These are phyloP conservation scores for Phyllosticta paracitricarpa DNA, from an alignment of 2,329 filamentous ascomycete genomes.

Conservation along the genomic window DNA sequence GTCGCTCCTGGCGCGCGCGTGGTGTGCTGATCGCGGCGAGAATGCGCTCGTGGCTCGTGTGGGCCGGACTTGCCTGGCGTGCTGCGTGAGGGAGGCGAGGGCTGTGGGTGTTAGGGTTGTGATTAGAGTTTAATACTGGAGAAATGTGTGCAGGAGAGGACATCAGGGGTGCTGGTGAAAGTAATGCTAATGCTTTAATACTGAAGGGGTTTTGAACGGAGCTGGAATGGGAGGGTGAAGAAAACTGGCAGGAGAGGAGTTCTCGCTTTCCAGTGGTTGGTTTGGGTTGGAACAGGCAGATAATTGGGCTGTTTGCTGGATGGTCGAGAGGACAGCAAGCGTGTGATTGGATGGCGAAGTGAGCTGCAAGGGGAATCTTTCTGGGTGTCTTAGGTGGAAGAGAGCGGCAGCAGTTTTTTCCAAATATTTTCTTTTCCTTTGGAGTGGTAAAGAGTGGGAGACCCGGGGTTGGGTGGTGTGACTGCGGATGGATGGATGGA, in stretches of 20 bases:
- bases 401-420: not conserved
- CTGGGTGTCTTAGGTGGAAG: too few relatives aligned
- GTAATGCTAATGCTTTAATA: not conserved
- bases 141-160: not conserved
- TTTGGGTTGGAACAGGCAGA: too few relatives aligned
- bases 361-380: too few relatives aligned
- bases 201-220: too few relatives aligned
- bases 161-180: not conserved
- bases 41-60: slow-evolving; percentile 61
- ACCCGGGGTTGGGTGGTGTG: not conserved
- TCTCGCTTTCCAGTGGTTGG: too few relatives aligned
- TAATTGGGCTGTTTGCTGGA: too few relatives aligned
- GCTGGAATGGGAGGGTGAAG: too few relatives aligned
- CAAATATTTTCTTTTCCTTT: not conserved
- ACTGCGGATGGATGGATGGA: not conserved
- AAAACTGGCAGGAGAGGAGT: too few relatives aligned
- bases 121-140: slow-evolving; percentile 45
- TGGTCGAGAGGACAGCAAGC: too few relatives aligned
- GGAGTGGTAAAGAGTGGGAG: too few relatives aligned
- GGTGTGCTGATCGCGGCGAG: slow-evolving; percentile 65
- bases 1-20: slow-evolving; percentile 60
- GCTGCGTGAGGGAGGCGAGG: slow-evolving; percentile 64
- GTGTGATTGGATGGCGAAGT: too few relatives aligned
- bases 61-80: slow-evolving; percentile 60
- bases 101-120: slow-evolving; percentile 60